These are phyloP conservation scores for Ceratocystis diversiconidia DNA, from an alignment of 2,329 filamentous ascomycete genomes.

Conservation along the genomic window DNA sequence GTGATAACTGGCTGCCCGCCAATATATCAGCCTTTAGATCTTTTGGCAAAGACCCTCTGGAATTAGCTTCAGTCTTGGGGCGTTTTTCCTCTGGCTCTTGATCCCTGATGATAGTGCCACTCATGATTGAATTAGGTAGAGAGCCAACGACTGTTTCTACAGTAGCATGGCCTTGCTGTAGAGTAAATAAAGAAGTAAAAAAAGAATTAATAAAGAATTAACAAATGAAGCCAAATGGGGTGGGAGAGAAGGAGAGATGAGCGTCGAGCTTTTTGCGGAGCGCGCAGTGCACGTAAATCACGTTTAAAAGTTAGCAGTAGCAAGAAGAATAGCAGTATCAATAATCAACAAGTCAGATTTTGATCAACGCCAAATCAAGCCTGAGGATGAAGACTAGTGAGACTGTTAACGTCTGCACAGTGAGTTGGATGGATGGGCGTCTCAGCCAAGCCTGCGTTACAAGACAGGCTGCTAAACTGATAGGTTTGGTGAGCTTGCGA, in stretches of 20 bases:
- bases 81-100: neutral
- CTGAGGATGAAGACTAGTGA: neutral
- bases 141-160: neutral
- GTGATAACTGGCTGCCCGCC: neutral
- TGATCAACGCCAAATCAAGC: neutral
- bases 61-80: neutral
- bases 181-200: neutral
- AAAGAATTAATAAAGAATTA: neutral
- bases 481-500: neutral
- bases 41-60: neutral
- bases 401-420: neutral
- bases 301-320: neutral
- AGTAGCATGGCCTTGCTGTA: neutral
- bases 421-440: neutral
- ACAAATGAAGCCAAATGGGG: neutral
- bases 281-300: neutral
- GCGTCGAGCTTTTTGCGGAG: neutral
- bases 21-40: neutral
- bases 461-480: neutral
- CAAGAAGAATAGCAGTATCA: neutral
- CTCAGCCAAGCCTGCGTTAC: constrained; percentile 1
- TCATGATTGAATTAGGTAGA: neutral
- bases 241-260: neutral
- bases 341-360: neutral
- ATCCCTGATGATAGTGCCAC: neutral